A percentile compares a stretch with the other conserved stretches of the same genome.
Conservation (phyloP, 225 moss, liverwort and hornwort species). For the Antitrichia curtipendula region DNA sequence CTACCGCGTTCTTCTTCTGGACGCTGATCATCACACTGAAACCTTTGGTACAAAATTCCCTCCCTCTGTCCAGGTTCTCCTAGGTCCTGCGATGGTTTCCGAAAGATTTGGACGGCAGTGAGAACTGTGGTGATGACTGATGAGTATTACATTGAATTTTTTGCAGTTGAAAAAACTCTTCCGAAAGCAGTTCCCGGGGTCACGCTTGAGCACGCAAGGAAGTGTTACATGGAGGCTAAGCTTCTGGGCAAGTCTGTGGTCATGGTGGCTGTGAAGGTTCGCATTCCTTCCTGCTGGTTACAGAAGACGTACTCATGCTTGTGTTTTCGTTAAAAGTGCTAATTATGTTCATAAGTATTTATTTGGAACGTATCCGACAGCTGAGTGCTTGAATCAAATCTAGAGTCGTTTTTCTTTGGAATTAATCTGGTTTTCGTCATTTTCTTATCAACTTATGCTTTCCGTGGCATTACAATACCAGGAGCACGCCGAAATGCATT, state of each 20-base stretch:
- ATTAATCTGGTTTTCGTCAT: background rate
- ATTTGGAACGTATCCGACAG: background rate
- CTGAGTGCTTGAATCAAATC: background rate
- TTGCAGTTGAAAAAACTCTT: constrained; percentile 50
- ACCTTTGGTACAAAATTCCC: constrained; percentile 14
- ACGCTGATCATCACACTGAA: constrained; percentile 60
- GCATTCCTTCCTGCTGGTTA: background rate
- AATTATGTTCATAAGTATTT: background rate
- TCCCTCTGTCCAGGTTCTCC: background rate
- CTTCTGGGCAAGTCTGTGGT: constrained; percentile 49
- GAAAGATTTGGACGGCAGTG: background rate
- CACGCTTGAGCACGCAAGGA: constrained; percentile 40
- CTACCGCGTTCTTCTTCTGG: constrained; percentile 59
- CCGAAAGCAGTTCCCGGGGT: constrained; percentile 48
- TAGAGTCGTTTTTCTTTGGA: background rate
- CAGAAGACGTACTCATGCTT: background rate
- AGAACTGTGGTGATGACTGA: background rate
- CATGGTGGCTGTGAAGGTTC: constrained; percentile 54
- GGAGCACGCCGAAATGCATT: constrained; percentile 69
- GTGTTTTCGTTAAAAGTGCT: background rate
- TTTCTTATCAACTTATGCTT: background rate
- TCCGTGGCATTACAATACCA: background rate
- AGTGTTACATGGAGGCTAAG: constrained; percentile 43
- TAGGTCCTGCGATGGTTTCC: background rate
- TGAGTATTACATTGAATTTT: background rate